phyloP scores from a whole-genome alignment of 257 asterid genomes.

The Ophiorrhiza pumila region DNA sequence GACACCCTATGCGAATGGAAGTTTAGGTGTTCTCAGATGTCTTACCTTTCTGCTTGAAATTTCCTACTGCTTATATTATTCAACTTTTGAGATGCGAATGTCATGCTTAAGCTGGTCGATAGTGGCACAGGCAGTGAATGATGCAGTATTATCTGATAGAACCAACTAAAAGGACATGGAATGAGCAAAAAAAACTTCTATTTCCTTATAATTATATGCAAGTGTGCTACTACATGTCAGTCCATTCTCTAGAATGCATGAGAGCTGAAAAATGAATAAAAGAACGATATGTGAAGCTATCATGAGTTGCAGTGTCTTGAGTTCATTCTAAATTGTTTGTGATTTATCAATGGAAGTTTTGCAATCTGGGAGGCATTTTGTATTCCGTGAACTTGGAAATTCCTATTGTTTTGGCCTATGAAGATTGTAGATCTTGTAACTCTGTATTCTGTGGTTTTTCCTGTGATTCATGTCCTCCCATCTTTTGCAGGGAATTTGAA shows the following conservation, averaged over 20 bases:
- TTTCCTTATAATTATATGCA: neutral
- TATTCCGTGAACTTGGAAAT: neutral
- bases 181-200: neutral
- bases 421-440: neutral
- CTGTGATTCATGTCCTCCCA: neutral
- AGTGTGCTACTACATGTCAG: neutral
- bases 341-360: neutral
- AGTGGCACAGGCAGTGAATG: neutral
- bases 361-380: neutral
- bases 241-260: neutral
- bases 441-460: neutral
- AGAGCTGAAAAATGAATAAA: neutral
- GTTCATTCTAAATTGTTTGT: neutral
- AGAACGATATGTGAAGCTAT: neutral
- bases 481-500: conserved; percentile 76
- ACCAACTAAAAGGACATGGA: neutral
- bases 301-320: neutral
- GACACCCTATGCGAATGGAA: neutral
- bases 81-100: neutral
- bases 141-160: neutral
- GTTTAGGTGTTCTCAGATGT: neutral
- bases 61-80: neutral
- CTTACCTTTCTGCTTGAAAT: neutral
- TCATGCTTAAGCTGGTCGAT: neutral
- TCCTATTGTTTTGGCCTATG: neutral